Percentiles rank a stretch among this genome's conserved stretches.
phyloP scores from a whole-genome alignment of 1,284 basidiomycete species.

The Trametes hirsuta region DNA sequence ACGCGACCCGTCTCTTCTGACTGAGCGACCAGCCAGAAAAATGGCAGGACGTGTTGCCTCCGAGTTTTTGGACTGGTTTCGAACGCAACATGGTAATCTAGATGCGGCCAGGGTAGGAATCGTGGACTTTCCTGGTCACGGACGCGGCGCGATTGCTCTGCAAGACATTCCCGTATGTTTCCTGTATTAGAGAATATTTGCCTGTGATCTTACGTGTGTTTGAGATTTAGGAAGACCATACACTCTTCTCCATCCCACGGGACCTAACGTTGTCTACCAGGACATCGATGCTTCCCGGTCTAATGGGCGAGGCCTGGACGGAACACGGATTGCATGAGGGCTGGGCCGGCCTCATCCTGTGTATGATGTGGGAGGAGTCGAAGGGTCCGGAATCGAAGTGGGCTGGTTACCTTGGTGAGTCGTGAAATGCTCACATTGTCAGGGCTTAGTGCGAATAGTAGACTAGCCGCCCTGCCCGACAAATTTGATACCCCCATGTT shows the following conservation, averaged over 20 bases:
- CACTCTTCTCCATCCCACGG: constrained; percentile 86
- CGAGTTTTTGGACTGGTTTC: constrained; percentile 33
- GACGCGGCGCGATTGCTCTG: constrained; percentile 74
- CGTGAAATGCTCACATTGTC: not conserved
- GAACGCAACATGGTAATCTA: constrained; percentile 13
- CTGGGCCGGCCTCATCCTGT: constrained; percentile 89
- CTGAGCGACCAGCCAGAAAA: not conserved
- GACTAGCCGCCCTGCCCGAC: constrained; percentile 65
- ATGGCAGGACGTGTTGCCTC: not conserved
- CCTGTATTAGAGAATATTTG: not conserved
- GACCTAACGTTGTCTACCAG: constrained; percentile 77
- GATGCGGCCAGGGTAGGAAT: constrained; percentile 39
- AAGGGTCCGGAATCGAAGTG: constrained; percentile 62
- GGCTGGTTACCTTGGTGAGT: constrained; percentile 69
- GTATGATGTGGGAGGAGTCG: constrained; percentile 93
- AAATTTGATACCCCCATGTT: constrained; percentile 95
- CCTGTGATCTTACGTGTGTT: not conserved
- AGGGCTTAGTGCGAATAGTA: not conserved
- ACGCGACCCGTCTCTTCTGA: no score
- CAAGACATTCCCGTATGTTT: constrained; percentile 68
- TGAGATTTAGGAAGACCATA: constrained; percentile 62
- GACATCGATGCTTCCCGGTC: constrained; percentile 67
- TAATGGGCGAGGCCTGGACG: constrained; percentile 71
- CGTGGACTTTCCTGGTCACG: constrained; percentile 56
- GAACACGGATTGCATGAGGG: constrained; percentile 62